Evolutionary conservation across 2,329 filamentous ascomycete species (phyloP).

Genomic region (Westerdykella aurantiaca): DNA sequence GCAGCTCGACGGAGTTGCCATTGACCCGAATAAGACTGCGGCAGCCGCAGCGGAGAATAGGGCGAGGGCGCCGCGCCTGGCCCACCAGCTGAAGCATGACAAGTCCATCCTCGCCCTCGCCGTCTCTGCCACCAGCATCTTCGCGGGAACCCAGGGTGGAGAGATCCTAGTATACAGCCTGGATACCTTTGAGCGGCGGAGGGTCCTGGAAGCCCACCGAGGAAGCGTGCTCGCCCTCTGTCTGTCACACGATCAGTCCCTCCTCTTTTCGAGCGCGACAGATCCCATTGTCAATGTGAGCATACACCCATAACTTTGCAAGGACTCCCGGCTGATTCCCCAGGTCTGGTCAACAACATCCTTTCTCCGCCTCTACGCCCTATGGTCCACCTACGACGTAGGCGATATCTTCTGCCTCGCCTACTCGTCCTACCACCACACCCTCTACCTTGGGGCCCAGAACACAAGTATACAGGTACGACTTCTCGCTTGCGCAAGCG

Average conservation of each 20-base stretch:
- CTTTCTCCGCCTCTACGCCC: slow-evolving; percentile 73
- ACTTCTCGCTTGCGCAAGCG: neutral
- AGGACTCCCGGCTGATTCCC: slow-evolving; percentile 6
- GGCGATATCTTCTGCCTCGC: slow-evolving; percentile 95
- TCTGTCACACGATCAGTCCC: slow-evolving; percentile 65
- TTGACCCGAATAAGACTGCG: slow-evolving; percentile 11
- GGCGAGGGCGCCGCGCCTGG: slow-evolving; percentile 51
- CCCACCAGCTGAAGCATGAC: slow-evolving; percentile 69
- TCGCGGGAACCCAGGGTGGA: slow-evolving; percentile 86
- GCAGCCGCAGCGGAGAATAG: too few species aligned
- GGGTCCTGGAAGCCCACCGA: slow-evolving; percentile 79
- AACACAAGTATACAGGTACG: slow-evolving; percentile 79
- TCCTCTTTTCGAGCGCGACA: slow-evolving; percentile 88
- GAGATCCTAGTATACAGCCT: slow-evolving; percentile 90
- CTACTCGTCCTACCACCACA: slow-evolving; percentile 73
- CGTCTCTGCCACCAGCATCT: slow-evolving; percentile 74
- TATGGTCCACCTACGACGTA: slow-evolving; percentile 89
- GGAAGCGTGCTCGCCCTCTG: slow-evolving; percentile 83
- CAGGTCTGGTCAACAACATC: slow-evolving; percentile 74
- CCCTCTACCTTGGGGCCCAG: slow-evolving; percentile 85
- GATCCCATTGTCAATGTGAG: slow-evolving; percentile 83
- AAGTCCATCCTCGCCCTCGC: slow-evolving; percentile 78
- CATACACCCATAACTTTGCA: neutral
- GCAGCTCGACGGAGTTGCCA: slow-evolving; percentile 17
- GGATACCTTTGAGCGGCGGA: slow-evolving; percentile 74